Conservation (phyloP, 2,329 filamentous ascomycete genomes). For the Thermothelomyces thermophilus region DNA sequence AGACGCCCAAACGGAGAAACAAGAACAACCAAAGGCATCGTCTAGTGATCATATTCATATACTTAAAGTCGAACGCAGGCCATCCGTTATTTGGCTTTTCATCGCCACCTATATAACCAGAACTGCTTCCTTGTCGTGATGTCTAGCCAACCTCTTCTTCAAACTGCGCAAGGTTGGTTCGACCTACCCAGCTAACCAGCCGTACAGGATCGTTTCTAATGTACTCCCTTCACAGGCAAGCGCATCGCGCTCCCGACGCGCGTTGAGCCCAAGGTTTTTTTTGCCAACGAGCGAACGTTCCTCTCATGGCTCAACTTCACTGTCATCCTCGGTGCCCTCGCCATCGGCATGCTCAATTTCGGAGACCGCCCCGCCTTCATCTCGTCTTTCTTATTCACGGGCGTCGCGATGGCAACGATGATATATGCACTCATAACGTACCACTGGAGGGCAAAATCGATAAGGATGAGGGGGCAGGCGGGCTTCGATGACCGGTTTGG, state of each 20-base stretch:
- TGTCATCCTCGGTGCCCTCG: constrained; percentile 92
- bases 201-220: constrained; percentile 10
- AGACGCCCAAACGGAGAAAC: background rate
- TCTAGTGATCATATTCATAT: background rate
- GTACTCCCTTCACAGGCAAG: constrained; percentile 62
- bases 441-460: constrained; percentile 94
- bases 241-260: constrained; percentile 95
- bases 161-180: constrained; percentile 75
- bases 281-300: constrained; percentile 98
- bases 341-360: constrained; percentile 96
- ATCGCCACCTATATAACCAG: background rate
- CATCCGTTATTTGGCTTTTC: background rate
- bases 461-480: constrained; percentile 81
- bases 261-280: constrained; percentile 99
- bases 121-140: constrained; percentile 47
- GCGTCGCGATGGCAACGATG: constrained; percentile 93
- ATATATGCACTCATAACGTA: constrained; percentile 91
- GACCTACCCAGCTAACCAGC: constrained; percentile 4
- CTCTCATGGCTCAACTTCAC: constrained; percentile 99
- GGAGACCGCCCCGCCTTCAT: constrained; percentile 92
- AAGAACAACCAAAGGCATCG: background rate
- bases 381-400: constrained; percentile 85
- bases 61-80: background rate
- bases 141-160: constrained; percentile 94
- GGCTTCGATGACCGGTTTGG: constrained; percentile 96